Evolutionary conservation across 805 yeast species (phyloP), one percentile per base, ranked within the genome.

Genomic region (Candida arabinofermentans): DNA sequence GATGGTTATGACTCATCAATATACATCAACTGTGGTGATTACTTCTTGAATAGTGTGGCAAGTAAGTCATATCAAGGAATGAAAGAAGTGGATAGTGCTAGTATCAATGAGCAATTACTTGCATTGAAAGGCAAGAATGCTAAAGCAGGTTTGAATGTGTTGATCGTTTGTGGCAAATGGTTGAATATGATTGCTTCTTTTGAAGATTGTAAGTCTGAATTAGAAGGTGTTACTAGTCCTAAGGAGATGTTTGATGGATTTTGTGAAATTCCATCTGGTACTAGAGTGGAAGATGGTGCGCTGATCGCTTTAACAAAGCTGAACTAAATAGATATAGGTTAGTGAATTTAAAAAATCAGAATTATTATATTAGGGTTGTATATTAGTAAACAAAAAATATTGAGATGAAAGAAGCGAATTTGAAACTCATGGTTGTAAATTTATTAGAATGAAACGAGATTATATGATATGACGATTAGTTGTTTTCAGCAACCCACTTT

Each of bases 1-100:
- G 74, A 71, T 3, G 96, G 96, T 0, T 89, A 89, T 59, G 70
- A 83, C 0, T 78, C 75, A 50, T 73, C 88, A 2, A 57, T 83
- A 2, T 84, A 75, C 62, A 74, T 81, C 21, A 77, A 80, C 43
- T 71, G 87, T 53, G 88, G 87, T 23, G 86, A 82, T 44, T 84
- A 72, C 57, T 79, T 72, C 55, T 57, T 56, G 26, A 61, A 69
- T 41, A 10, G 59, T 36, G 35, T 31, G 52, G 44, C 54, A 65
- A 36, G 18, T 39, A 32, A 12, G 39, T 29, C 12, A 6, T 27
- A 33, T n/a, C 17, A 22, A 33, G 9, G 24, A 4, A 35, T 43
- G n/a, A 34, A 33, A 17, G 27, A 19, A 10, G 13, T 30, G 4
- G 36, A 29, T 48, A 44, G 18, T 30, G 56, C 4, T 8, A 14